A percentile compares a stretch with the other conserved stretches of the same genome.
These are phyloP conservation scores for Inonotus hispidus DNA, from an alignment of 1,284 basidiomycete species.

Conservation along the genomic window DNA sequence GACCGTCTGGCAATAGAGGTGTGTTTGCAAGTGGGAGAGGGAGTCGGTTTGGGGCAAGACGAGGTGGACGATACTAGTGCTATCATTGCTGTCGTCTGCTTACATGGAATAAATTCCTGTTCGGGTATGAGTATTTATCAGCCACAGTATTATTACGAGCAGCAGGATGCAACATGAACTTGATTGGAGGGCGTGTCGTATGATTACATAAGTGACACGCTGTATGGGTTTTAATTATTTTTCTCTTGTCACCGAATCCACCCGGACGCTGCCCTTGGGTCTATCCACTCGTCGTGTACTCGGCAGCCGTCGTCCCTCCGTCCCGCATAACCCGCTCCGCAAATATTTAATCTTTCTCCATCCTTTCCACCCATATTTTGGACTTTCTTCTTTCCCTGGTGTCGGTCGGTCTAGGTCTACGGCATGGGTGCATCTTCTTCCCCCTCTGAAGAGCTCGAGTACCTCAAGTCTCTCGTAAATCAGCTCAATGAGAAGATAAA, in stretches of 20 bases:
- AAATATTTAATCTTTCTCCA: not conserved
- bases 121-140: too few species aligned
- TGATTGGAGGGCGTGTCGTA: too few species aligned
- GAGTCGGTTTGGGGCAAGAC: conserved; percentile 13
- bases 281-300: not conserved
- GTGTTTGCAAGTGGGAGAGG: conserved; percentile 23
- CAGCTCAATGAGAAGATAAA: conserved; percentile 81
- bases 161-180: too few species aligned
- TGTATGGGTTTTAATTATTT: not conserved
- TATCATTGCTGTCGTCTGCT: not conserved
- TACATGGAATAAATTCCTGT: too few species aligned
- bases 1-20: conserved; percentile 28
- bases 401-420: not conserved
- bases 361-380: not conserved
- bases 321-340: not conserved
- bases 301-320: not conserved
- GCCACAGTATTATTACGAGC: too few species aligned
- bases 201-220: not conserved
- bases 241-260: not conserved
- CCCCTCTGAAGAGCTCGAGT: conserved; percentile 71
- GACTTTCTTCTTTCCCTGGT: not conserved
- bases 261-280: not conserved
- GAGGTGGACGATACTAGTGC: conserved; percentile 3
- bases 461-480: conserved; percentile 82
- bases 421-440: conserved; percentile 23